Evolutionary conservation across 305 asterid genomes (phyloP), one percentile per base, ranked within the genome.

Genomic region (Fraxinus floribunda): DNA sequence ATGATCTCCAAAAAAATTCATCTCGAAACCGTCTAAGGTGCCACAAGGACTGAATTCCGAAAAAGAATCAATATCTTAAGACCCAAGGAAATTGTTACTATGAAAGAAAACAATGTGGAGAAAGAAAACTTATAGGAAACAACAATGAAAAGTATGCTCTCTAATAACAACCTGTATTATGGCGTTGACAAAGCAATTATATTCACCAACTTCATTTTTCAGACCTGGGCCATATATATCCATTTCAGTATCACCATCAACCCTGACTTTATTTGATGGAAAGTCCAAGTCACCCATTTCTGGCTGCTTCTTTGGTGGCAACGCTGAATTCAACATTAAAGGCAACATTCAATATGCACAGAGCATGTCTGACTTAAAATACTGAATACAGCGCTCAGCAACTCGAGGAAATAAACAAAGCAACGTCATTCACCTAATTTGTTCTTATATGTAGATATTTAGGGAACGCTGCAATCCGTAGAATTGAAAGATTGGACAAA

Each of bases 131-230:
- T 57, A 62, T 20, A 29, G 77, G 68, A 30, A 81, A 77, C 79
- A 76, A 72, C 68, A 78, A 39, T 76, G n/a, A 76, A 75, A 15
- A 79, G 38, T 26, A 79, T 76, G 75, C 76, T 83, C 80, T 62
- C 71, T 5, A 75, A 52, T 46, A 84, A 91, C 77, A 84, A 95
- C 99, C 99, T 95, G 99, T 81, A 95, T 95, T 85, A 94, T 94
- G 88, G 94, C 98, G 89, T 94, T 94, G 32, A 95, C 92, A 85
- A 95, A 95, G 86, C 98, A 95, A 86, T 95, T 95, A 82, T 94
- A 94, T 90, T 95, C 97, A 34, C 99, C 99, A 80, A 89, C 90
- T 89, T 96, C 98, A 86, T 96, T 96, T 86, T 88, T 94, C 26
- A 96, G 88, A 84, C 99, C 99, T 72, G 97, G 89, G 79, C 98